phyloP scores from a whole-genome alignment of 345 rosid species.

The Combretum micranthum region DNA sequence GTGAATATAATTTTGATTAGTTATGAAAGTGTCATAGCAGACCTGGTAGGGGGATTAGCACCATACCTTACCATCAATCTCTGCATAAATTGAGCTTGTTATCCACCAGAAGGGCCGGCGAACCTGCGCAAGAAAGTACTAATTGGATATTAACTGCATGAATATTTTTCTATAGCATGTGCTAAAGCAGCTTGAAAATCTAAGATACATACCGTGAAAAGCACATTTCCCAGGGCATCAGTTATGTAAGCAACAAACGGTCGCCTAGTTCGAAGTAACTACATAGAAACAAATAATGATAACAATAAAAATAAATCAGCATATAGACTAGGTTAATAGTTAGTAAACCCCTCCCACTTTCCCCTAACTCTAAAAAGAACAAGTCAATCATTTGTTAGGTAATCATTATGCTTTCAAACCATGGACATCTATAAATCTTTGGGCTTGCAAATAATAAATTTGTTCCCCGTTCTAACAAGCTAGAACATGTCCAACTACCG shows the following conservation, averaged over 20 bases:
- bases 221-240: constrained; percentile 67
- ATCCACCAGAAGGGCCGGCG: constrained; percentile 97
- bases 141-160: constrained; percentile 17
- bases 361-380: too few relatives aligned
- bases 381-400: too few relatives aligned
- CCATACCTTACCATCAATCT: constrained; percentile 78
- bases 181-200: constrained; percentile 9
- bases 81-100: constrained; percentile 89
- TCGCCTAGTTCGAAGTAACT: constrained; percentile 83
- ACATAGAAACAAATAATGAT: constrained; percentile 11
- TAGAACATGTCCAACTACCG: too few relatives aligned
- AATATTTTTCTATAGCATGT: constrained; percentile 5
- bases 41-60: constrained; percentile 2
- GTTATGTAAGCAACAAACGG: constrained; percentile 80
- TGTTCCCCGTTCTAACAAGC: too few relatives aligned
- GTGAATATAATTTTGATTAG: too few relatives aligned
- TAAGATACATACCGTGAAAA: constrained; percentile 58
- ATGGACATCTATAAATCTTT: too few relatives aligned
- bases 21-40: not conserved
- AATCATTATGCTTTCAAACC: too few relatives aligned
- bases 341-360: too few relatives aligned
- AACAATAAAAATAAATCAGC: not conserved
- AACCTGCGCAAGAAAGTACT: constrained; percentile 43
- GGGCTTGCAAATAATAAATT: too few relatives aligned
- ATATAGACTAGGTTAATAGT: too few relatives aligned